These are phyloP conservation scores for Pseudogymnoascus sp. DNA, from an alignment of 2,329 filamentous ascomycete genomes.

Conservation along the genomic window DNA sequence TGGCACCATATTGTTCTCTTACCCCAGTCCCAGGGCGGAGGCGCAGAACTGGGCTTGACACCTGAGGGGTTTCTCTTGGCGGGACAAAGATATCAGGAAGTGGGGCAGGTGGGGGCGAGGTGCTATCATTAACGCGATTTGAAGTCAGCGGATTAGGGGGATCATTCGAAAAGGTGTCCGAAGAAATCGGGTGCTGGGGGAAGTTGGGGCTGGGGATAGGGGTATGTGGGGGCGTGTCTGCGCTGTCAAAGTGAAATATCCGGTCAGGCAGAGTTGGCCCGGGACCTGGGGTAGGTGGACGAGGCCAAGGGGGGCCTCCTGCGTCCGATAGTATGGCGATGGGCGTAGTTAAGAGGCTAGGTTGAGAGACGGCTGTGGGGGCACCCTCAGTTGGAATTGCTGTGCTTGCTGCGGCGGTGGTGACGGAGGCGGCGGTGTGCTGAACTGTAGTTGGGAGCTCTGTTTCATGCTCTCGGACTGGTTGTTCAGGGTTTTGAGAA, in stretches of 20 bases:
- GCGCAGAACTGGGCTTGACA: background rate
- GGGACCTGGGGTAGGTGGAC: background rate
- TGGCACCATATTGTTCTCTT: background rate
- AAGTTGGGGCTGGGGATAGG: background rate
- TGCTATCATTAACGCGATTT: background rate
- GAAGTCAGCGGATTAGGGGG: background rate
- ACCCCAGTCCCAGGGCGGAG: background rate
- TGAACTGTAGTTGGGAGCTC: background rate
- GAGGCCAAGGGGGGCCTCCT: background rate
- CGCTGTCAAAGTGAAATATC: background rate
- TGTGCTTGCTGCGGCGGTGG: background rate
- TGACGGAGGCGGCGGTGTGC: background rate
- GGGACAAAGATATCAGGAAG: background rate
- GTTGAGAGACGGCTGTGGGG: background rate
- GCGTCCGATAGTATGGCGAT: background rate
- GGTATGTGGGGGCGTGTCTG: background rate
- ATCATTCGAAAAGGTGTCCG: background rate
- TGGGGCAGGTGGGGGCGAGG: background rate
- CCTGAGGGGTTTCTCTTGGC: no score
- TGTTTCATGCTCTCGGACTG: background rate
- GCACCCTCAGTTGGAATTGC: no score
- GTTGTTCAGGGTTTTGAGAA: background rate
- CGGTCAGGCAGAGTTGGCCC: background rate
- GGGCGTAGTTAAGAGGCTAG: background rate
- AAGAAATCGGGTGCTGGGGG: background rate